Evolutionary conservation across 306 rosid genomes (phyloP).

Genomic region (Gastrolobium villosum): DNA sequence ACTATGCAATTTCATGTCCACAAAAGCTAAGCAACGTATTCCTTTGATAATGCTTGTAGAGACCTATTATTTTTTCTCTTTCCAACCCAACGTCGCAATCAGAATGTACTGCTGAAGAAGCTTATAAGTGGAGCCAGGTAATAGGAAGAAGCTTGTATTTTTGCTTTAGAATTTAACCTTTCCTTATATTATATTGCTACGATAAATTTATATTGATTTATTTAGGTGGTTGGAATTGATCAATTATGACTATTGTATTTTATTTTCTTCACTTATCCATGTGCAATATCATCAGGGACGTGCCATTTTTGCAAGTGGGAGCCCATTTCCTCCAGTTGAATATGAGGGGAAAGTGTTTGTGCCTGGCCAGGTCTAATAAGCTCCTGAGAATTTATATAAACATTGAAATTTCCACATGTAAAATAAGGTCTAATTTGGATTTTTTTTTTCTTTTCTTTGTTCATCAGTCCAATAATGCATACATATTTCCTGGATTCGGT

Average conservation of each 20-base stretch:
- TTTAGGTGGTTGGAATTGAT: slow-evolving; percentile 3
- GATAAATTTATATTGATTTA: not conserved
- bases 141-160: slow-evolving; percentile 20
- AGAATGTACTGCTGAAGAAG: slow-evolving; percentile 69
- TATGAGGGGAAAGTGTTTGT: slow-evolving; percentile 69
- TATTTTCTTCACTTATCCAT: not conserved
- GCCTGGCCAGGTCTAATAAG: slow-evolving; percentile 90
- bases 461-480: slow-evolving; percentile 90
- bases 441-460: slow-evolving; percentile 32
- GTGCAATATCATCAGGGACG: slow-evolving; percentile 66
- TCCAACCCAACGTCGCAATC: slow-evolving; percentile 67
- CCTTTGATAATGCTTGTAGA: slow-evolving; percentile 45
- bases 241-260: slow-evolving; percentile 1
- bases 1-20: slow-evolving; percentile 26
- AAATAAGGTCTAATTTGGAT: slow-evolving; percentile 45
- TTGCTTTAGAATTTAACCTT: not conserved
- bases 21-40: slow-evolving; percentile 9
- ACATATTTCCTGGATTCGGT: slow-evolving; percentile 96
- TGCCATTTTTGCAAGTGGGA: slow-evolving; percentile 91
- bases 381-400: slow-evolving; percentile 34
- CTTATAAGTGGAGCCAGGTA: slow-evolving; percentile 62
- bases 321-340: slow-evolving; percentile 86
- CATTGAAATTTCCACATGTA: not conserved
- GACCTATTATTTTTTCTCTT: slow-evolving; percentile 60
- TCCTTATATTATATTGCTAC: not conserved